phyloP scores from a whole-genome alignment of 2,329 filamentous ascomycete species.

The Alternaria rosae region DNA sequence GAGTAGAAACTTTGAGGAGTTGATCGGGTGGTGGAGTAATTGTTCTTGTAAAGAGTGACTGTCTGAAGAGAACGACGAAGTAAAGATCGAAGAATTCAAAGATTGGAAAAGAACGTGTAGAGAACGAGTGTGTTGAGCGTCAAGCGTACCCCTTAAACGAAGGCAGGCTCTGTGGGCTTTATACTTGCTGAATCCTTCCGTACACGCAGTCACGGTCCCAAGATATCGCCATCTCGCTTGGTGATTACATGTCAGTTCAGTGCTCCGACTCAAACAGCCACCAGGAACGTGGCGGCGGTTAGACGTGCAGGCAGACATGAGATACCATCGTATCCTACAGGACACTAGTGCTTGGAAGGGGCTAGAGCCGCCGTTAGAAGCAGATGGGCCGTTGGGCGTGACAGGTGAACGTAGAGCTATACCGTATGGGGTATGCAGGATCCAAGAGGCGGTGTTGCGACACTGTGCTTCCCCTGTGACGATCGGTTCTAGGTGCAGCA shows the following conservation, averaged over 20 bases:
- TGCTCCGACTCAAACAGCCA: conserved; percentile 23
- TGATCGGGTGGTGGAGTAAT: conserved; percentile 9
- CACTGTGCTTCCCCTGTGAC: conserved; percentile 2
- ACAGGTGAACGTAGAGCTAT: conserved; percentile 2
- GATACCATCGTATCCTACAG: conserved; percentile 21
- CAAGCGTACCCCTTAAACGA: conserved; percentile 35
- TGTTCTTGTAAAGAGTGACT: conserved; percentile 19
- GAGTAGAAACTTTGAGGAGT: conserved; percentile 5
- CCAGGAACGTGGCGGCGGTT: conserved; percentile 12
- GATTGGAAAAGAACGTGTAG: conserved; percentile 29
- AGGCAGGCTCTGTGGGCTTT: conserved; percentile 22
- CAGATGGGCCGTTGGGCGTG: conserved; percentile 22
- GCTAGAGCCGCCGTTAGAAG: conserved; percentile 24
- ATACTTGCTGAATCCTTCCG: conserved; percentile 20
- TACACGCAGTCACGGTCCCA: neutral
- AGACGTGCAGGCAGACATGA: conserved; percentile 12
- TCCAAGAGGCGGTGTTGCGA: conserved; percentile 3
- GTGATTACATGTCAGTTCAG: conserved; percentile 18
- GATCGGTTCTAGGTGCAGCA: conserved; percentile 14
- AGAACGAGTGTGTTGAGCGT: conserved; percentile 39
- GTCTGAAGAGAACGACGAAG: conserved; percentile 24
- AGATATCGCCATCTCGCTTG: conserved; percentile 29
- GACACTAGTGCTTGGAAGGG: conserved; percentile 17
- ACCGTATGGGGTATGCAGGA: neutral
- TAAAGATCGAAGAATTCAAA: conserved; percentile 25